phyloP scores from a whole-genome alignment of 1,284 basidiomycete genomes.

The Pseudozyma flocculosa region DNA sequence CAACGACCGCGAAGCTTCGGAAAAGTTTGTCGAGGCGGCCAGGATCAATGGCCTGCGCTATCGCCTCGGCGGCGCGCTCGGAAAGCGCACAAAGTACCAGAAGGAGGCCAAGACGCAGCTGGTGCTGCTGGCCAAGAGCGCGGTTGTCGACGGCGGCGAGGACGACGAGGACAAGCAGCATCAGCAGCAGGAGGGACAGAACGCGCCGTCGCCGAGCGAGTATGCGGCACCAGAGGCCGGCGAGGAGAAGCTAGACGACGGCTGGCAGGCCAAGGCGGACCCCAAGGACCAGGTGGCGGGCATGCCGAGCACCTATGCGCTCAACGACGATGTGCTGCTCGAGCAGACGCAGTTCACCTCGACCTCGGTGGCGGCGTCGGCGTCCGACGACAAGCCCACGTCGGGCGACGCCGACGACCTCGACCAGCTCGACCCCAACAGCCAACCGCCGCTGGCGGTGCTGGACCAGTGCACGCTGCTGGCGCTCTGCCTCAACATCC shows the following conservation, averaged over 20 bases:
- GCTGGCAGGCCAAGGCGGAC: conserved; percentile 40
- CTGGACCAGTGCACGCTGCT: conserved; percentile 54
- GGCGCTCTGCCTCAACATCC: conserved; percentile 53
- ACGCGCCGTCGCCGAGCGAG: conserved; percentile 9
- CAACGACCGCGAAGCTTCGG: conserved; percentile 76
- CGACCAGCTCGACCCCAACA: conserved; percentile 71
- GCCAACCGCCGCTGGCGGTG: conserved; percentile 66
- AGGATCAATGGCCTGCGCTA: conserved; percentile 77
- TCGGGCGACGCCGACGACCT: conserved; percentile 57
- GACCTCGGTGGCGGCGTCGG: conserved; percentile 63
- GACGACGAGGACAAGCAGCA: conserved; percentile 40
- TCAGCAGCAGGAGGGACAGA: conserved; percentile 14
- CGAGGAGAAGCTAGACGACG: conserved; percentile 26
- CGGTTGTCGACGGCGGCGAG: conserved; percentile 33
- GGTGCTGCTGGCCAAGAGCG: conserved; percentile 85
- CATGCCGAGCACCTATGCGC: conserved; percentile 72
- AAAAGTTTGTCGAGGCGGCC: conserved; percentile 77
- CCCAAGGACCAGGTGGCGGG: conserved; percentile 43
- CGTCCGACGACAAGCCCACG: no score
- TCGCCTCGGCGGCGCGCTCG: conserved; percentile 87
- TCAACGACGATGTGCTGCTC: conserved; percentile 95
- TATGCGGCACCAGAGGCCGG: conserved; percentile 30
- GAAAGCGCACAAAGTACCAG: conserved; percentile 94
- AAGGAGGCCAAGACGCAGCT: conserved; percentile 81
- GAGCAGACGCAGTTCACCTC: conserved; percentile 87